phyloP scores from a whole-genome alignment of 176 grass and related monocot species.

The Thalia dealbata region DNA sequence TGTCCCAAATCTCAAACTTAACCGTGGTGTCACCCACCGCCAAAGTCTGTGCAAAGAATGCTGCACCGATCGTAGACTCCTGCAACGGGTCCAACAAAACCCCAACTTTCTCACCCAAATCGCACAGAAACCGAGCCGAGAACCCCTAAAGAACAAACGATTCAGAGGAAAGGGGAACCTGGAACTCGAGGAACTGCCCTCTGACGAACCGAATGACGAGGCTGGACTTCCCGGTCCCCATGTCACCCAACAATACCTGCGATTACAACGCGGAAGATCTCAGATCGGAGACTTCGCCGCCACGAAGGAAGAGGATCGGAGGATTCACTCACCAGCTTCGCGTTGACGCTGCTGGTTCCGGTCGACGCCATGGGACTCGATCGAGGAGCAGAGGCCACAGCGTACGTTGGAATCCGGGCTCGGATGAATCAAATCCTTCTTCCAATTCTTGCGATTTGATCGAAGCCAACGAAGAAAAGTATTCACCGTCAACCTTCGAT shows the following conservation, averaged over 20 bases:
- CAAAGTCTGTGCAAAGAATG: constrained; percentile 90
- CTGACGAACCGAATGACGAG: constrained; percentile 84
- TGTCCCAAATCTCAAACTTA: constrained; percentile 98
- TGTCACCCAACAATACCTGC: constrained; percentile 87
- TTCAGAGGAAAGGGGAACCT: constrained; percentile 27
- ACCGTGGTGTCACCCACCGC: constrained; percentile 70
- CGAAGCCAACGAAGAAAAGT: no score
- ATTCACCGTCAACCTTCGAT: no score
- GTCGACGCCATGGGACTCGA: constrained; percentile 10
- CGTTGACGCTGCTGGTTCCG: constrained; percentile 9
- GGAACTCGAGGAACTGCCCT: constrained; percentile 88
- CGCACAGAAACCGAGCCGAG: not conserved
- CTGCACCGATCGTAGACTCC: constrained; percentile 91
- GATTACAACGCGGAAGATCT: not conserved
- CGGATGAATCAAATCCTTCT: no score
- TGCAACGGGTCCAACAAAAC: constrained; percentile 23
- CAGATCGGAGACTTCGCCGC: not conserved
- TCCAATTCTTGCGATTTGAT: no score
- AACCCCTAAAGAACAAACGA: not conserved
- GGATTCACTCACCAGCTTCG: constrained; percentile 14
- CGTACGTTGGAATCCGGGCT: no score
- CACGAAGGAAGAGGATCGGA: not conserved
- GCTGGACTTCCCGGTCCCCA: constrained; percentile 85
- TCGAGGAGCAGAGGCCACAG: not conserved
- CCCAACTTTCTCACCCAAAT: constrained; percentile 8